Evolutionary conservation across 2,329 filamentous ascomycete species (phyloP).

Genomic region (Lojkania enalia): DNA sequence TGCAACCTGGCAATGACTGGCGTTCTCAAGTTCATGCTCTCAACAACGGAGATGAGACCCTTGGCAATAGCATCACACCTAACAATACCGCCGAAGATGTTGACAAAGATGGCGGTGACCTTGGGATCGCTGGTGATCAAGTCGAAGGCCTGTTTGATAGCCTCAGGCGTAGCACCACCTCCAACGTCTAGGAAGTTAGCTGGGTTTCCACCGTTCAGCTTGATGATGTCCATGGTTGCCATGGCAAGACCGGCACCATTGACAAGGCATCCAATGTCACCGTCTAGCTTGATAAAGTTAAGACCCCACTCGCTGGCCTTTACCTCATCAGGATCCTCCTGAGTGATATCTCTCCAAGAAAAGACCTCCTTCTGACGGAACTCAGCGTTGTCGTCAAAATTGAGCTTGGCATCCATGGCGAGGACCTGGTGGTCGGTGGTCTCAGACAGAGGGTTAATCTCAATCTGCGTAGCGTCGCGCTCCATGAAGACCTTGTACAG

Average conservation of each 20-base stretch:
- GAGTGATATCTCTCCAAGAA: constrained; percentile 86
- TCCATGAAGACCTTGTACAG: constrained; percentile 98
- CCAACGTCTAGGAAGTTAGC: constrained; percentile 99
- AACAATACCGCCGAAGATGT: constrained; percentile 99
- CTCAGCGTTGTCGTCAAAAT: constrained; percentile 98
- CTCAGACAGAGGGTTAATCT: constrained; percentile 99
- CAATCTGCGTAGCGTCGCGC: constrained; percentile 98
- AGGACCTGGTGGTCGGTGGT: constrained; percentile 97
- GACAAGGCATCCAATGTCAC: constrained; percentile 98
- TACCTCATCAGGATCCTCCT: constrained; percentile 97
- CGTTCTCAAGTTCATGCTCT: constrained; percentile 93
- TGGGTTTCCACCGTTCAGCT: constrained; percentile 93
- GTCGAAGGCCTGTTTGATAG: constrained; percentile 97
- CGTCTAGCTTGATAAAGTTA: constrained; percentile 99
- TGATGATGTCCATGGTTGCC: constrained; percentile 99
- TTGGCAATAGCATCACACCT: constrained; percentile 96
- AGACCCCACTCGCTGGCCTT: constrained; percentile 90
- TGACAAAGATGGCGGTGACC: constrained; percentile 98
- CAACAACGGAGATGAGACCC: constrained; percentile 91
- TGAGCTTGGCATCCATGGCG: constrained; percentile 99
- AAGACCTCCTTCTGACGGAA: constrained; percentile 98
- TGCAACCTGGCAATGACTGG: constrained; percentile 97
- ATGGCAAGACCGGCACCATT: constrained; percentile 99
- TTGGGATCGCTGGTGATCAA: constrained; percentile 98
- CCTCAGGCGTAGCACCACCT: constrained; percentile 92